phyloP scores from a whole-genome alignment of 495 filamentous ascomycete species.

The Pyrenula massariospora region DNA sequence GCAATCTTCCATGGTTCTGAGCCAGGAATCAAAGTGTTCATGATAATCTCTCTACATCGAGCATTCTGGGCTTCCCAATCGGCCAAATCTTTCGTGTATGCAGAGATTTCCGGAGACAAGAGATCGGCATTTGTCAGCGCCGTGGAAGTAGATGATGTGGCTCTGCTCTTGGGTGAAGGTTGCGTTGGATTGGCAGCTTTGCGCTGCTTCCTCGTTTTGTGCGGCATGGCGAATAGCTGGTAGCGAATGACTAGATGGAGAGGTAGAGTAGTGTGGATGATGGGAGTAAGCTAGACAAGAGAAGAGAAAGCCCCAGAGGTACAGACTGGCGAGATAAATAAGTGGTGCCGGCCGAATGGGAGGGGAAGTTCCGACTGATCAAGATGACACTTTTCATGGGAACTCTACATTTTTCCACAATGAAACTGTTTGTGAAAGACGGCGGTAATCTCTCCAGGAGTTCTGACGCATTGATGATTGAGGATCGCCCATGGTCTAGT shows the following conservation, averaged over 20 bases:
- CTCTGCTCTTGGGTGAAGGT: background rate
- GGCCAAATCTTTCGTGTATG: background rate
- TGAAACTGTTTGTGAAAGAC: too few species aligned
- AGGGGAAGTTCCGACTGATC: too few species aligned
- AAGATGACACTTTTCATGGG: too few species aligned
- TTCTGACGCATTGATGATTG: too few species aligned
- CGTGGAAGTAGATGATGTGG: background rate
- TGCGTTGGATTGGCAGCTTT: background rate
- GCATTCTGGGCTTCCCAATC: constrained; percentile 1
- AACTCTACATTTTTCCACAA: too few species aligned
- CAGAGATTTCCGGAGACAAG: background rate
- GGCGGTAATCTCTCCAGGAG: too few species aligned
- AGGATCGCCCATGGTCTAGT: too few species aligned
- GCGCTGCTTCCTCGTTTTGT: background rate
- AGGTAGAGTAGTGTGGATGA: background rate
- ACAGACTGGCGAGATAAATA: background rate
- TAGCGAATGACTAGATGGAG: background rate
- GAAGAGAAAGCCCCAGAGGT: background rate
- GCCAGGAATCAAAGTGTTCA: background rate
- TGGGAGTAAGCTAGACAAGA: background rate
- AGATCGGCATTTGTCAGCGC: background rate
- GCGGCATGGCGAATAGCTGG: background rate
- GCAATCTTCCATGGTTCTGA: background rate
- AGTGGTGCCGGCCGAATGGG: background rate
- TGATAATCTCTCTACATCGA: background rate